A percentile compares a stretch with the other conserved stretches of the same genome.
phyloP scores from a whole-genome alignment of 208 protist genomes.

The Acanthamoeba lenticulata region DNA sequence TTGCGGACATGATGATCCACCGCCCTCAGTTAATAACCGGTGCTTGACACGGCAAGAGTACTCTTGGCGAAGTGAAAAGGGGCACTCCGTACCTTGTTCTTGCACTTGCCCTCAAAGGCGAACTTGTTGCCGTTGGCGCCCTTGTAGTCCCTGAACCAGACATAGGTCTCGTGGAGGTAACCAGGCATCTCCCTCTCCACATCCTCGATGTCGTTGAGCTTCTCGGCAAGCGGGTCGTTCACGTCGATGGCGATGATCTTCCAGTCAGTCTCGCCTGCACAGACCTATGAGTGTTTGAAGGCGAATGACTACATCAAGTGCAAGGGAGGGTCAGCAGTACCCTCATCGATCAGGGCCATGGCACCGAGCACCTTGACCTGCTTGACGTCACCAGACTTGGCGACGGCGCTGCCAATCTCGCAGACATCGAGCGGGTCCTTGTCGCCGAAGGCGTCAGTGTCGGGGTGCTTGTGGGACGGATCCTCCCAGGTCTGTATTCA shows the following conservation, averaged over 20 bases:
- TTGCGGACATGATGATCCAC: neutral
- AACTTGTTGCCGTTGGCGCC: slow-evolving; percentile 87
- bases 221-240: slow-evolving; percentile 82
- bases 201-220: slow-evolving; percentile 86
- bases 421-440: slow-evolving; percentile 87
- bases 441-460: slow-evolving; percentile 83
- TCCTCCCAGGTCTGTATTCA: slow-evolving; percentile 84
- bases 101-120: slow-evolving; percentile 84
- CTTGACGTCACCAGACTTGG: slow-evolving; percentile 70
- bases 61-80: neutral
- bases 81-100: slow-evolving; percentile 75
- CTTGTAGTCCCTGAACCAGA: slow-evolving; percentile 88
- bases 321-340: too few species aligned
- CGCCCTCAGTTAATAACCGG: neutral
- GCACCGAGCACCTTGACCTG: slow-evolving; percentile 84
- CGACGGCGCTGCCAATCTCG: slow-evolving; percentile 80
- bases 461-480: slow-evolving; percentile 73
- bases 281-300: neutral
- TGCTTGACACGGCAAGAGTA: neutral
- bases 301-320: neutral
- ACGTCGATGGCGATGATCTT: slow-evolving; percentile 86
- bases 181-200: slow-evolving; percentile 81
- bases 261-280: slow-evolving; percentile 86
- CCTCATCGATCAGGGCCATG: slow-evolving; percentile 86
- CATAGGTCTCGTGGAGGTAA: slow-evolving; percentile 81